Evolutionary conservation across 805 yeast species (phyloP).

Genomic region (Kregervanrija fluxuum): DNA sequence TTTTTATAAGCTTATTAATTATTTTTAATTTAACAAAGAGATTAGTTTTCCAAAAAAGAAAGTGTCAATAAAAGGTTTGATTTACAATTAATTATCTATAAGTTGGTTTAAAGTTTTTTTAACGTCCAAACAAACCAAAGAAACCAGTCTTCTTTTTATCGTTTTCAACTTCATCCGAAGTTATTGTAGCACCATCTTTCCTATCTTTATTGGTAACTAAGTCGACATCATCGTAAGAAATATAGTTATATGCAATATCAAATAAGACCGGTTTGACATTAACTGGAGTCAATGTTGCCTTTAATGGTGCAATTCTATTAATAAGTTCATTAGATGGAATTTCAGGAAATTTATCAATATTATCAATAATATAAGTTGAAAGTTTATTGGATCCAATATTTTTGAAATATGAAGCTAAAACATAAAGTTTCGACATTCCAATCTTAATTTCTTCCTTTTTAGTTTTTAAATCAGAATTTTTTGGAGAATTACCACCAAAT

Average conservation of each 20-base stretch:
- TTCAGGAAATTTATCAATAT: conserved; percentile 23
- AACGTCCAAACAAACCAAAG: conserved; percentile 66
- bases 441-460: conserved; percentile 17
- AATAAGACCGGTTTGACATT: conserved; percentile 84
- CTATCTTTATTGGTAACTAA: conserved; percentile 9
- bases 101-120: not conserved
- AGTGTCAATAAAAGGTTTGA: too few species aligned
- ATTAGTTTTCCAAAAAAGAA: too few species aligned
- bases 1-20: too few species aligned
- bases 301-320: conserved; percentile 24
- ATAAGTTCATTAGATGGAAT: conserved; percentile 25
- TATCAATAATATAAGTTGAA: conserved; percentile 20
- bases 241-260: conserved; percentile 82
- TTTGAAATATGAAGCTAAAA: conserved; percentile 40
- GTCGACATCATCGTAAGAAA: conserved; percentile 40
- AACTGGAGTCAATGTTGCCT: conserved; percentile 45
- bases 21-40: too few species aligned
- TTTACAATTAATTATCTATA: too few species aligned
- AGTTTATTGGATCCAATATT: conserved; percentile 16
- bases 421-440: conserved; percentile 30
- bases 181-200: conserved; percentile 8
- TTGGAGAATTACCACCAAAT: conserved; percentile 33
- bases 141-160: conserved; percentile 54
- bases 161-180: conserved; percentile 17
- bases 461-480: conserved; percentile 25